Conservation (phyloP, 2,329 filamentous ascomycete genomes). For the Aspergillus persii region DNA sequence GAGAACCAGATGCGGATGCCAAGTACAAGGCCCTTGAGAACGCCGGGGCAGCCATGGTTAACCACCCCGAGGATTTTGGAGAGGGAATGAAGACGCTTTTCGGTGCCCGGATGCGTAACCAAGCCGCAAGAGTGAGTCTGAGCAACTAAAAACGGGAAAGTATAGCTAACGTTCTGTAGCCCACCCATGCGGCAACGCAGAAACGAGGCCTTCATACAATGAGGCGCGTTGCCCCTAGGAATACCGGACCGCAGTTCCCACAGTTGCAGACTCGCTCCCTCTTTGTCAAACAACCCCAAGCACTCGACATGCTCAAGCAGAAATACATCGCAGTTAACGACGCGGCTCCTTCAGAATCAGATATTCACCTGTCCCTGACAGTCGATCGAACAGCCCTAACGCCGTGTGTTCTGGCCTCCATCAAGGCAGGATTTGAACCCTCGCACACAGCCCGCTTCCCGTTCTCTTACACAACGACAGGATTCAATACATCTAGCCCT, state of each 20-base stretch:
- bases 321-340: conserved; percentile 47
- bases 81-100: conserved; percentile 64
- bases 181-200: conserved; percentile 23
- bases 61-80: conserved; percentile 75
- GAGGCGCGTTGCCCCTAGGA: conserved; percentile 25
- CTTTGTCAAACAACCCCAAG: conserved; percentile 55
- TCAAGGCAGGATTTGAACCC: conserved; percentile 46
- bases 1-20: conserved; percentile 62
- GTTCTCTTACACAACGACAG: conserved; percentile 57
- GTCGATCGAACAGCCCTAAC: conserved; percentile 62
- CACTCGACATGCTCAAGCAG: conserved; percentile 55
- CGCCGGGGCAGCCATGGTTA: conserved; percentile 67
- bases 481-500: conserved; percentile 40
- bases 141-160: neutral
- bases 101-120: conserved; percentile 33
- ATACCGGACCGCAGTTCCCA: neutral
- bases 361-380: conserved; percentile 60
- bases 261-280: conserved; percentile 50
- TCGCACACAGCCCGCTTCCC: conserved; percentile 55
- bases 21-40: conserved; percentile 67
- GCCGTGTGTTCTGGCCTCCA: conserved; percentile 64
- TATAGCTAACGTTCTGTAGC: conserved; percentile 13
- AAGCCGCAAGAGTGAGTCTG: conserved; percentile 21
- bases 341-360: conserved; percentile 35
- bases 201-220: conserved; percentile 56